Base-by-base conservation (phyloP, 2,329 filamentous ascomycete genomes). In the Fusarium proliferatum region DNA sequence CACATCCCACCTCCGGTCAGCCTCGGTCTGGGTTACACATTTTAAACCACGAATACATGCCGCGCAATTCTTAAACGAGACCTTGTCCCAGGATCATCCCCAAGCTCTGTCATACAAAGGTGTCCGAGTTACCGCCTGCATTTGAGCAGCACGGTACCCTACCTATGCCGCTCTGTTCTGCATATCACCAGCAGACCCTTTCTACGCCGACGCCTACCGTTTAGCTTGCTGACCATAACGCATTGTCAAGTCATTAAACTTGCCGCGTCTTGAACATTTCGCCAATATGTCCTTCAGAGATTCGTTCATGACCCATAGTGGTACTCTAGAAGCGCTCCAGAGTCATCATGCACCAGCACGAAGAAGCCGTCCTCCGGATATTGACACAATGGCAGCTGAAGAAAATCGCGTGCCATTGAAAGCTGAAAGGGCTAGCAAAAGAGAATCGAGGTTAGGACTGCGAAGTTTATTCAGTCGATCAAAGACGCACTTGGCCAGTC, bases 371-470 rank as follows among this genome's bases (percentile, higher is more conserved):
- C 77, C 77, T 9, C 77, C 77, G 38, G 69, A 78, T 51, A 73
- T 78, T 46, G 69, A 78, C 23, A 61, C 65, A 30, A 71, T 78
- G 74, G 62, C 68, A 48, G 34, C 70, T 21, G 75, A 77, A 56
- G 82, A 83, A 63, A 81, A 81, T 52, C 82, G 84, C 34, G 74
- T 85, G 9, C 84, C 86, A 17, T 71, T 88, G 63, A 85, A 85
- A 42, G 72, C 80, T 10, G 83, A 84, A 52, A 87, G 84, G 73
- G 74, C 84, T 30, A 79, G 77, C 61, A 85, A 82, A 76, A 82
- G 88, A 69, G 88, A 89, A 67, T 89, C 88, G 21, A 86, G 83
- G 65, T 76, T 89, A 57, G 87, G 86, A 7, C 77, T 90, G 55
- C 83, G 86, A 60, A 86, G 81, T 69, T 82, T 90, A 13, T 90